Base-by-base conservation (phyloP, 1,139 yeast species). In the Hemisphaericaspora xylanilytica region DNA sequence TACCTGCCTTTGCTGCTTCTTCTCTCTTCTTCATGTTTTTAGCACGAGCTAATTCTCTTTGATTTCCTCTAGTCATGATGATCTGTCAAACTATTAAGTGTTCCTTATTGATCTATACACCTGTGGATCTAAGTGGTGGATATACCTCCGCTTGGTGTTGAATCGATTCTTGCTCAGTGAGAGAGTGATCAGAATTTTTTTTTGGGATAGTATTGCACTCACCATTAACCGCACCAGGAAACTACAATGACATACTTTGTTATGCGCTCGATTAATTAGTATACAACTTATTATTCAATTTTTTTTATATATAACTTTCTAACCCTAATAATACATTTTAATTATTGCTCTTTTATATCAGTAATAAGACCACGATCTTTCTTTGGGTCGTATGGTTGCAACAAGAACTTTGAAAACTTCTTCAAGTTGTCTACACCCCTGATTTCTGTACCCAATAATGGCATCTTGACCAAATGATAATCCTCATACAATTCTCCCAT, bases 401-500 rank as follows among this genome's bases (percentile, higher is more conserved):
- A 60, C 54, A 85, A 70, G 55, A 75, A 84, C 55, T 78, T 75
- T 29, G 90, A 83, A 51, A 86, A 89, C 59, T 80, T 79, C 62
- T 79, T 81, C 61, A 92, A 74, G 56, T 90, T 86, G 41, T 84
- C 85, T 45, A 86, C 73, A 24, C 98, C 98, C 63, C 98, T 79
- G 43, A 92, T 92, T 65, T 92, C 98, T 48, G 85, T 79, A 32
- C 97, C 96, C 50, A 94, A 78, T 56, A 90, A 79, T 7, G 98
- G 98, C 81, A 92, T 85, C 66, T 88, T 89, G 21, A 92, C 94
- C 52, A 92, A 75, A 58, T 92, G 97, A 71, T 92, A 92, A 63
- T 92, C 97, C 58, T 85, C 94, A 56, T 92, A 92, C 45, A 92
- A 74, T 61, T 92, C 98, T 49, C 77, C 85, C 82, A 92, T 90